Percentiles rank a stretch among this genome's conserved stretches.
These are phyloP conservation scores for Trypethelium eluteriae DNA, from an alignment of 495 filamentous ascomycete genomes.

Conservation along the genomic window DNA sequence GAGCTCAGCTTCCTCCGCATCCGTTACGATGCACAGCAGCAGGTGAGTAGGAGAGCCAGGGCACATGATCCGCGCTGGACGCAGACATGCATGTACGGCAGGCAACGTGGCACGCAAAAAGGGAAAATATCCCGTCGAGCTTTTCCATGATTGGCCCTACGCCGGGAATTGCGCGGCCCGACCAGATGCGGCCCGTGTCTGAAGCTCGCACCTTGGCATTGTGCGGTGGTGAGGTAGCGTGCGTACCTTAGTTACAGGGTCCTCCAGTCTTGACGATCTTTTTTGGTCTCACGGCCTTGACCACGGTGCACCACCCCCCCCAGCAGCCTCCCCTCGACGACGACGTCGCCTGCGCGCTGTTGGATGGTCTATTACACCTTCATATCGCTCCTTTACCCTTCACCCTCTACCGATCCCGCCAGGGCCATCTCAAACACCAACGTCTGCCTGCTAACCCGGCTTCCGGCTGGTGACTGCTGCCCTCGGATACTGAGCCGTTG, in stretches of 20 bases:
- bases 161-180: conserved; percentile 11
- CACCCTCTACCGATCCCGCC: not conserved
- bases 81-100: conserved; percentile 4
- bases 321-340: not conserved
- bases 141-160: not conserved
- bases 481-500: not conserved
- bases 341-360: not conserved
- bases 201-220: not conserved
- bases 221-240: not conserved
- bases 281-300: no score
- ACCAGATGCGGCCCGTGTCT: conserved; percentile 9
- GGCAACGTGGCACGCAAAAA: conserved; percentile 6
- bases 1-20: not conserved
- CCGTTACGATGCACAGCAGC: not conserved
- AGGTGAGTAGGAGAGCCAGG: not conserved
- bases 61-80: conserved; percentile 5
- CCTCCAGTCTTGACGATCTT: no score
- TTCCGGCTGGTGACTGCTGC: not conserved
- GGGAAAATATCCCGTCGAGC: not conserved
- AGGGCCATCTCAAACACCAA: conserved; percentile 1
- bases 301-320: no score
- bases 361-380: not conserved
- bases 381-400: not conserved
- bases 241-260: not conserved
- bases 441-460: not conserved